A percentile compares a stretch with the other conserved stretches of the same genome.
These are phyloP conservation scores for Colletotrichum abscissum DNA, from an alignment of 2,329 filamentous ascomycete genomes.

Conservation along the genomic window DNA sequence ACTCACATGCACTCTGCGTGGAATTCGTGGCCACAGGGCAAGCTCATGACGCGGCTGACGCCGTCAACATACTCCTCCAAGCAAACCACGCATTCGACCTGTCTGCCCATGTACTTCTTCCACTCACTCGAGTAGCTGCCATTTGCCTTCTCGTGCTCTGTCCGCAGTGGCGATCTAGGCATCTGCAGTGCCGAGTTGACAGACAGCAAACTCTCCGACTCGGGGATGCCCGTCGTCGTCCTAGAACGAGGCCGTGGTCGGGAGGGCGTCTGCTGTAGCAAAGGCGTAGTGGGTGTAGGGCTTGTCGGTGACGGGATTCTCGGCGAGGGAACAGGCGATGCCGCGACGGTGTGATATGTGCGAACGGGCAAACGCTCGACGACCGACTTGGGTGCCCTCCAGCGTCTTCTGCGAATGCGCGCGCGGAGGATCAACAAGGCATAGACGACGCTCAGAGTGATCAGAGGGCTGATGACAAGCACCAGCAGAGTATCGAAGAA, in stretches of 20 bases:
- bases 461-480: constrained; percentile 91
- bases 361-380: constrained; percentile 95
- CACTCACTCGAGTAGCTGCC: constrained; percentile 63
- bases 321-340: constrained; percentile 67
- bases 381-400: constrained; percentile 97
- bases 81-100: constrained; percentile 94
- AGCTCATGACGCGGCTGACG: constrained; percentile 93
- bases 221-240: constrained; percentile 71
- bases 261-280: constrained; percentile 72
- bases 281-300: constrained; percentile 81
- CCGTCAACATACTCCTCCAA: constrained; percentile 97
- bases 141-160: constrained; percentile 61
- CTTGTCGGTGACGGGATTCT: constrained; percentile 71
- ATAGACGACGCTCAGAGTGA: constrained; percentile 94
- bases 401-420: constrained; percentile 87
- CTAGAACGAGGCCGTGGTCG: constrained; percentile 71
- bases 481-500: constrained; percentile 98
- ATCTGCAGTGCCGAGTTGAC: constrained; percentile 55
- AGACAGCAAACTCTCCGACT: constrained; percentile 58
- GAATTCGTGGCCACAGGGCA: constrained; percentile 98
- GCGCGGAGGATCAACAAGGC: constrained; percentile 87
- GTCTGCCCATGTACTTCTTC: constrained; percentile 75
- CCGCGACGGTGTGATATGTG: constrained; percentile 88
- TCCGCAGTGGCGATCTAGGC: constrained; percentile 46
- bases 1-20: constrained; percentile 98